A percentile compares a stretch with the other conserved stretches of the same genome.
Conservation (phyloP, 352 stramenopile species). For the Stephanocyclus meneghinianus region DNA sequence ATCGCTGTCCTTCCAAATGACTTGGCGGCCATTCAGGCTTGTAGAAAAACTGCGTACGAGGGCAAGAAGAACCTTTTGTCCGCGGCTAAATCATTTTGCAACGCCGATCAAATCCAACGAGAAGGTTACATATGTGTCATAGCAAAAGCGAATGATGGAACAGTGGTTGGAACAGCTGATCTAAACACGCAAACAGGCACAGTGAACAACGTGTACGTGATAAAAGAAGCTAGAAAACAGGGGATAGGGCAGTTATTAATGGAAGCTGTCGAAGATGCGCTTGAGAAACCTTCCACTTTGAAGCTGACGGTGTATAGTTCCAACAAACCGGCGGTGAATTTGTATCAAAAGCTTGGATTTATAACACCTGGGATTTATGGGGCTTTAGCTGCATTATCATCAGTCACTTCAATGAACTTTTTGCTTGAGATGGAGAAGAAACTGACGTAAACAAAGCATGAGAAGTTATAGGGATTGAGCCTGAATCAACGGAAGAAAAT, state of each 20-base stretch:
- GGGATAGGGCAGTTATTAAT: slow-evolving; percentile 57
- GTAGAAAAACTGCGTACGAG: slow-evolving; percentile 37
- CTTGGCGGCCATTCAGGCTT: slow-evolving; percentile 47
- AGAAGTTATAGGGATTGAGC: not conserved
- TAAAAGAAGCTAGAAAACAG: slow-evolving; percentile 46
- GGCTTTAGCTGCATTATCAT: slow-evolving; percentile 36
- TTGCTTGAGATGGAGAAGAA: slow-evolving; percentile 63
- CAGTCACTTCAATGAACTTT: slow-evolving; percentile 44
- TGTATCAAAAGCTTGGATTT: slow-evolving; percentile 61
- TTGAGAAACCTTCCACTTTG: slow-evolving; percentile 25
- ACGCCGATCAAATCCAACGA: slow-evolving; percentile 54
- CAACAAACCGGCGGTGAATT: slow-evolving; percentile 46
- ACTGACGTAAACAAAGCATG: not conserved
- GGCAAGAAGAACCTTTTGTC: slow-evolving; percentile 23
- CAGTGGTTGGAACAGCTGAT: slow-evolving; percentile 49
- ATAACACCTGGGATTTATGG: slow-evolving; percentile 37
- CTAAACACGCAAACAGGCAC: slow-evolving; percentile 32
- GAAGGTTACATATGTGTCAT: slow-evolving; percentile 48
- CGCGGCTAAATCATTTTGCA: slow-evolving; percentile 50
- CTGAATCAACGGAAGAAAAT: not conserved
- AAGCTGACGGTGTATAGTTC: slow-evolving; percentile 49
- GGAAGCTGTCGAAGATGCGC: slow-evolving; percentile 34
- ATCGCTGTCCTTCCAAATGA: slow-evolving; percentile 35
- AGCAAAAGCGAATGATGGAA: slow-evolving; percentile 28
- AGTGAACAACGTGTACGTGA: slow-evolving; percentile 58